A percentile compares a stretch with the other conserved stretches of the same genome.
These are phyloP conservation scores for Phycomyces blakesleeanus DNA, from an alignment of 192 early-diverging fungal species.

Conservation along the genomic window DNA sequence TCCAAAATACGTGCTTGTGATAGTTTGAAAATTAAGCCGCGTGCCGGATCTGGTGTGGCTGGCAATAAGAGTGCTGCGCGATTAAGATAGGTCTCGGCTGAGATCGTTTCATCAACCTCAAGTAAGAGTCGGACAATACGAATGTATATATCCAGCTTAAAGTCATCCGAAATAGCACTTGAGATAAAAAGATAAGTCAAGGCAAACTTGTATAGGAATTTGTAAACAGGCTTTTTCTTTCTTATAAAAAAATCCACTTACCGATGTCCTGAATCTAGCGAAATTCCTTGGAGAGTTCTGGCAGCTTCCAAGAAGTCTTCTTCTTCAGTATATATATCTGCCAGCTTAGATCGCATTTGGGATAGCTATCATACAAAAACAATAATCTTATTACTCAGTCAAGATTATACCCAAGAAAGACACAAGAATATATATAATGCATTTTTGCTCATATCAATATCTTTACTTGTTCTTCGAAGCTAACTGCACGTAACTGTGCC, in stretches of 20 bases:
- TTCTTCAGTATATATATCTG: slow-evolving; percentile 65
- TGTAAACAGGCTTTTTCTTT: neutral
- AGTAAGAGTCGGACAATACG: slow-evolving; percentile 82
- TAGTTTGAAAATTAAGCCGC: slow-evolving; percentile 68
- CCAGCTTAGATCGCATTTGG: slow-evolving; percentile 68
- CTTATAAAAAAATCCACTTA: slow-evolving; percentile 6
- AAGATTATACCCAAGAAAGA: neutral
- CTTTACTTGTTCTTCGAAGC: slow-evolving; percentile 78
- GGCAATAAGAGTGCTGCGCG: slow-evolving; percentile 72
- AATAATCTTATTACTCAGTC: neutral
- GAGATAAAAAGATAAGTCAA: neutral
- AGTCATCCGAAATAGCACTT: slow-evolving; percentile 57
- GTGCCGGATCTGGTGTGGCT: slow-evolving; percentile 45
- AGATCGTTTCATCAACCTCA: slow-evolving; percentile 75
- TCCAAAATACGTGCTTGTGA: slow-evolving; percentile 84
- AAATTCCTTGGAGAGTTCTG: slow-evolving; percentile 79
- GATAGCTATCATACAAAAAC: slow-evolving; percentile 50
- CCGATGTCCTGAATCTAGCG: slow-evolving; percentile 87
- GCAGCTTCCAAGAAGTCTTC: slow-evolving; percentile 87
- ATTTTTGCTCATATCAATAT: neutral
- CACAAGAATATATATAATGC: too few species aligned
- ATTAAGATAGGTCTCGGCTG: slow-evolving; percentile 80
- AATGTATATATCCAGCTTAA: slow-evolving; percentile 80
- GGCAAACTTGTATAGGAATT: too few species aligned
- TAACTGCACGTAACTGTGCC: slow-evolving; percentile 69